Evolutionary conservation across 2,329 filamentous ascomycete species (phyloP).

Genomic region (Cercospora sojina): DNA sequence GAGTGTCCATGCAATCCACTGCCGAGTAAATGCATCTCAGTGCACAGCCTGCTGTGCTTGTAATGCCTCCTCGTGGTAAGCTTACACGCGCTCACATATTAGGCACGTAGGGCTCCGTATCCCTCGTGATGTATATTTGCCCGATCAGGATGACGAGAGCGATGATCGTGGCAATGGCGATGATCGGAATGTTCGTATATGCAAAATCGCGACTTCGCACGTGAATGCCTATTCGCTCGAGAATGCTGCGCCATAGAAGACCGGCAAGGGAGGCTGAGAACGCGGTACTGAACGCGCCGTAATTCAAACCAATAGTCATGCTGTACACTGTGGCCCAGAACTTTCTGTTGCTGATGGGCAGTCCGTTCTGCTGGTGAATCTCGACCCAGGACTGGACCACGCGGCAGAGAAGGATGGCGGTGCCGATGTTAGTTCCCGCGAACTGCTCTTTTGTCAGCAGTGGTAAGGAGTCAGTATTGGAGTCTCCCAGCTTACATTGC

Average conservation of each 20-base stretch:
- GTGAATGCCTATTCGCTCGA: constrained; percentile 65
- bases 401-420: constrained; percentile 69
- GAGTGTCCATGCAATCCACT: background rate
- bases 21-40: too few relatives aligned
- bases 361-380: constrained; percentile 53
- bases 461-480: background rate
- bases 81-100: background rate
- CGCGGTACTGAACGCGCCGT: constrained; percentile 69
- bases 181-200: constrained; percentile 67
- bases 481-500: constrained; percentile 46
- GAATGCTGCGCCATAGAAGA: constrained; percentile 70
- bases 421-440: constrained; percentile 74
- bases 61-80: too few relatives aligned
- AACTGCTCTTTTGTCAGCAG: constrained; percentile 42
- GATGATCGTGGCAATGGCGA: constrained; percentile 65
- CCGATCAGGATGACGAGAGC: constrained; percentile 62
- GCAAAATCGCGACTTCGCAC: constrained; percentile 66
- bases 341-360: constrained; percentile 60
- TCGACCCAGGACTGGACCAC: constrained; percentile 67
- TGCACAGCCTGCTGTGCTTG: background rate
- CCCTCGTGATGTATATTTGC: constrained; percentile 61
- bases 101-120: constrained; percentile 39
- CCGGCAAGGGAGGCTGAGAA: constrained; percentile 72
- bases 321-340: constrained; percentile 74
- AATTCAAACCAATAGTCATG: constrained; percentile 74